These are phyloP conservation scores for Globisporangium paddicum DNA, from an alignment of 352 stramenopile species.

Conservation along the genomic window DNA sequence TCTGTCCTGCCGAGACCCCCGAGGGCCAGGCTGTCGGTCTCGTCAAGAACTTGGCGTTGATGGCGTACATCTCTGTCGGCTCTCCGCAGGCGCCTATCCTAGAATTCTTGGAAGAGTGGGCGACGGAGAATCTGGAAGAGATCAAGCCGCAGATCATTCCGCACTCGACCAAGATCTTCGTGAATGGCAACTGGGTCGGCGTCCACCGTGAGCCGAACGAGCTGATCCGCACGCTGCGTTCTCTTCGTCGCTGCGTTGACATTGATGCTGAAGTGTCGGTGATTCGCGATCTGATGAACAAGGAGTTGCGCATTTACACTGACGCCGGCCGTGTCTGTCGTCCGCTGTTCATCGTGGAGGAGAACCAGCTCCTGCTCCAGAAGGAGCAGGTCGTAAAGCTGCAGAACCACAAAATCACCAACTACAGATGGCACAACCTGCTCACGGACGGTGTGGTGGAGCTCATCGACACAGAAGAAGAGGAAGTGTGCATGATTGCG, in stretches of 20 bases:
- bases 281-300: slow-evolving; percentile 97
- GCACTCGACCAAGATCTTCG: slow-evolving; percentile 99
- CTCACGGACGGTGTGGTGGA: slow-evolving; percentile 95
- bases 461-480: slow-evolving; percentile 99
- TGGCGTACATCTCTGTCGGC: slow-evolving; percentile 97
- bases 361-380: slow-evolving; percentile 94
- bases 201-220: slow-evolving; percentile 97
- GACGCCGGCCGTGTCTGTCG: slow-evolving; percentile 98
- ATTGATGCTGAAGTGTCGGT: slow-evolving; percentile 99
- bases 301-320: slow-evolving; percentile 99
- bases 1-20: slow-evolving; percentile 96
- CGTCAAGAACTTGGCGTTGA: slow-evolving; percentile 99
- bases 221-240: slow-evolving; percentile 94
- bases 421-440: slow-evolving; percentile 86
- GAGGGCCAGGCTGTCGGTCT: slow-evolving; percentile 95
- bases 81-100: slow-evolving; percentile 94
- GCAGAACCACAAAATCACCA: slow-evolving; percentile 87
- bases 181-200: slow-evolving; percentile 99
- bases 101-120: slow-evolving; percentile 98
- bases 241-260: slow-evolving; percentile 94
- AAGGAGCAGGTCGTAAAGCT: slow-evolving; percentile 98
- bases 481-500: slow-evolving; percentile 99
- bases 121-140: slow-evolving; percentile 96
- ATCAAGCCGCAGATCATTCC: slow-evolving; percentile 98
- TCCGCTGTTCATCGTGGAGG: slow-evolving; percentile 98